Base-by-base conservation (phyloP, 2,329 filamentous ascomycete genomes). In the Verticillium alfalfae region DNA sequence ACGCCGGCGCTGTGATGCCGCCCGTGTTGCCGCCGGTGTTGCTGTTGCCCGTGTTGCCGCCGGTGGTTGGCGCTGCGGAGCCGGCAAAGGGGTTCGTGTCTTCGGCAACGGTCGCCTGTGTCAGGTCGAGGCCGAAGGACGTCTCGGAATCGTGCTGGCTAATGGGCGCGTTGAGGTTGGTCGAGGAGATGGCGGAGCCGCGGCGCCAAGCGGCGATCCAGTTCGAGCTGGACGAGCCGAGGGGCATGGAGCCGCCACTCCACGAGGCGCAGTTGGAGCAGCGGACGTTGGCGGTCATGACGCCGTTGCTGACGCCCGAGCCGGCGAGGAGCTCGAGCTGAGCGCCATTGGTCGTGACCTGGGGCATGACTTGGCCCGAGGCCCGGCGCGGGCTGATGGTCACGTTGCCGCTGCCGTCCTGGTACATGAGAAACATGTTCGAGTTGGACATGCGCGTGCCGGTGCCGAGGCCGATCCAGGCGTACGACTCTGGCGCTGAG, bases 381-480 rank as follows among this genome's bases (percentile, higher is more conserved):
- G 81, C 84, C 3, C 71, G 67, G 26, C 87, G 82, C 1, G 85
- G 79, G 64, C 85, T 88, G 60, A 89, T 69, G 1, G 87, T 89
- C 31, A 89, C 78, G 68, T 88, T 88, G 64, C 82, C 81, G 3
- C 67, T 65, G 62, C 84, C 84, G 65, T 86, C 78, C 56, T 82
- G 73, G 71, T 89, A 89, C 66, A 88, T 77, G 68, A 89, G 65
- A 69, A 89, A 88, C 62, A 89, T 87, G 69, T 86, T 82, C 58
- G 86, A 71, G 37, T 79, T 82, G 15, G 70, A 49, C 87, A 89
- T 89, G 52, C 65, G 63, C 0, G 68, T 66, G 56, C 87, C 87
- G 37, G 83, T 84, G 36, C 84, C 87, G 18, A 88, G 75, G 9
- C 78, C 82, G 16, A 87, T 78, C 87, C 87, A 89, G 63, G 71